Conservation (phyloP, 495 filamentous ascomycete genomes). For the Glutinoglossum americanum region DNA sequence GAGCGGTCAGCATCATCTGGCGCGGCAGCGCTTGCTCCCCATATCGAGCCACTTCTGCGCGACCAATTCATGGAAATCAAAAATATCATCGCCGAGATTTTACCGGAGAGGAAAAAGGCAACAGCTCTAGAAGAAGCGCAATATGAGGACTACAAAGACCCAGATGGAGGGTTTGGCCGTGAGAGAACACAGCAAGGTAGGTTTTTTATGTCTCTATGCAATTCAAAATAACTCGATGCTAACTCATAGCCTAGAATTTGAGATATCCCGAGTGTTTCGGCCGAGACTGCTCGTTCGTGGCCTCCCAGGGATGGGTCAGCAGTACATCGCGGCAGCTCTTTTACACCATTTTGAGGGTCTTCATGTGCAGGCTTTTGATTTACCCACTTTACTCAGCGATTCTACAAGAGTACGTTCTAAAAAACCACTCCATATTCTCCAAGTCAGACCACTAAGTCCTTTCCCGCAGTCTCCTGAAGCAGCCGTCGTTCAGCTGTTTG, state of each 20-base stretch:
- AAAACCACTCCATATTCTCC: neutral
- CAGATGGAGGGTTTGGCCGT: constrained; percentile 53
- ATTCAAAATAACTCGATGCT: neutral
- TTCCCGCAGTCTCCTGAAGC: constrained; percentile 46
- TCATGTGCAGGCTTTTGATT: constrained; percentile 87
- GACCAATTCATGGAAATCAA: constrained; percentile 45
- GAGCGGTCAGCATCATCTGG: constrained; percentile 68
- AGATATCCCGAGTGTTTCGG: constrained; percentile 69
- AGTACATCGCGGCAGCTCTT: constrained; percentile 70
- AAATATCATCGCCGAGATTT: constrained; percentile 43
- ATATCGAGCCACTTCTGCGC: constrained; percentile 63
- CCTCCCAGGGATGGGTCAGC: constrained; percentile 72
- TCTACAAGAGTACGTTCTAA: constrained; percentile 28
- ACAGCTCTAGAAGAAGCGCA: constrained; percentile 88
- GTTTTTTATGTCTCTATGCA: neutral
- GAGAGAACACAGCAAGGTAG: constrained; percentile 54
- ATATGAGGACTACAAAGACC: constrained; percentile 66
- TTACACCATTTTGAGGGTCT: constrained; percentile 80
- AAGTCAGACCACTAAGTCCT: constrained; percentile 12
- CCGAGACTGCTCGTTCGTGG: constrained; percentile 69
- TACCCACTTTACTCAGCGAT: constrained; percentile 57
- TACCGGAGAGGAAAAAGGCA: constrained; percentile 62
- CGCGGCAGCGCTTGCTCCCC: constrained; percentile 52
- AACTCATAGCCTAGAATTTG: constrained; percentile 37
- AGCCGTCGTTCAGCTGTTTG: constrained; percentile 70